Base-by-base conservation (phyloP, 2,329 filamentous ascomycete species). In the Thelonectria olida region DNA sequence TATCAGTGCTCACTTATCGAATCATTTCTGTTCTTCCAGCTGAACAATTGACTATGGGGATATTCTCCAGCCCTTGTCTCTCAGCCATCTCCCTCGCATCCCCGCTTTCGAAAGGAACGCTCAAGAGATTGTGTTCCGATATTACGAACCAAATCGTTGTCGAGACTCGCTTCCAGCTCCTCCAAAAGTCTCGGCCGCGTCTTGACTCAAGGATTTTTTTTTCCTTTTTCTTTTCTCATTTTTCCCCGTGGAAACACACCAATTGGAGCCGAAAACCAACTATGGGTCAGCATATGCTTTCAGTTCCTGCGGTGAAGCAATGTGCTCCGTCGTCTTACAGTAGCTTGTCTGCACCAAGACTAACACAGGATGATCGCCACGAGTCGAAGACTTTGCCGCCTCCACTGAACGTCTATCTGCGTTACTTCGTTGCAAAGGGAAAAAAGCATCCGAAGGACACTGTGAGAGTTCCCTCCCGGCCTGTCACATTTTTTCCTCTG, bases 261-360 rank as follows among this genome's bases (percentile, higher is more conserved):
- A 28, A 25, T 52, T 17, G 27, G n/a, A 52, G 49, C 17, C 25
- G 17, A 19, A 25, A n/a, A n/a, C n/a, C n/a, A n/a, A n/a, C n/a
- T 34, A 34, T 34, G 31, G 31, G 31, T 34, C 31, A 34, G 31
- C 42, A 12, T 45, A n/a, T 12, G 42, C 42, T 13, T 45, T 22
- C 13, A 45, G 19, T 31, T 38, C 52, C 47, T 51, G 48, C 41
- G 41, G 52, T 45, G 47, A 45, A 38, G 42, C 42, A 45, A 17
- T 22, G 13, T 34, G 52, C 58, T 44, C 52, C 58, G 36, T 55
- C 41, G 52, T 10, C 34, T 22, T 41, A 61, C 58, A 61, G 58
- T 52, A 61, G 58, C 41, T 42, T 34, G 23, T 6, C 52, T 61
- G 47, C 44, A 47, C 45, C 39, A 28, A 42, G 52, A 39, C 39